A percentile compares a stretch with the other conserved stretches of the same genome.
These are phyloP conservation scores for Vaccinium macrocarpon DNA, from an alignment of 148 eudicot species.

Conservation along the genomic window DNA sequence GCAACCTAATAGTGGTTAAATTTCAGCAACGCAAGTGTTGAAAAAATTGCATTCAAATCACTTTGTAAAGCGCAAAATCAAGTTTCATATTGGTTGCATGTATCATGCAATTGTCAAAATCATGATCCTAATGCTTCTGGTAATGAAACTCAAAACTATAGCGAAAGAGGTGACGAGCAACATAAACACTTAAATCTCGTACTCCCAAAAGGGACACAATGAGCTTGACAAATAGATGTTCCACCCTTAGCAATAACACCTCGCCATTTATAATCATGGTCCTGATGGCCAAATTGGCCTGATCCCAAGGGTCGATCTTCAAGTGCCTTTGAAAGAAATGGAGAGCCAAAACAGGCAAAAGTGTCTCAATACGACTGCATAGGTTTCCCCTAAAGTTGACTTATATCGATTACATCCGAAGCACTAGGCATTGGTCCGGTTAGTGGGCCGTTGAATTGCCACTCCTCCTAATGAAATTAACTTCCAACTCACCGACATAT, in stretches of 20 bases:
- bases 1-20: no score
- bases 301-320: constrained; percentile 25
- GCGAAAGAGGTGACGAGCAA: no score
- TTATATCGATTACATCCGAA: constrained; percentile 75
- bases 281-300: constrained; percentile 30
- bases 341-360: constrained; percentile 27
- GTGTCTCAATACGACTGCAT: constrained; percentile 64
- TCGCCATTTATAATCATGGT: constrained; percentile 71
- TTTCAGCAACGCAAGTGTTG: no score
- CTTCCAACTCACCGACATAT: no score
- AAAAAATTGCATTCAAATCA: no score
- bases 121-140: no score
- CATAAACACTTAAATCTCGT: constrained; percentile 65
- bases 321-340: constrained; percentile 24
- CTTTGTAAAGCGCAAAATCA: neutral
- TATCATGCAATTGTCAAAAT: neutral
- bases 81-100: neutral
- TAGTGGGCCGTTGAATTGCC: no score
- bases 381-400: constrained; percentile 42
- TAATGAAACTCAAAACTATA: no score
- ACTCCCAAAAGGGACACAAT: constrained; percentile 74
- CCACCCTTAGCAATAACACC: constrained; percentile 94
- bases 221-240: constrained; percentile 75
- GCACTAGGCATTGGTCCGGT: constrained; percentile 41
- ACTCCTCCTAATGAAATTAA: no score